Base-by-base conservation (phyloP, 1,284 basidiomycete genomes). In the Phenoliferia sp. region DNA sequence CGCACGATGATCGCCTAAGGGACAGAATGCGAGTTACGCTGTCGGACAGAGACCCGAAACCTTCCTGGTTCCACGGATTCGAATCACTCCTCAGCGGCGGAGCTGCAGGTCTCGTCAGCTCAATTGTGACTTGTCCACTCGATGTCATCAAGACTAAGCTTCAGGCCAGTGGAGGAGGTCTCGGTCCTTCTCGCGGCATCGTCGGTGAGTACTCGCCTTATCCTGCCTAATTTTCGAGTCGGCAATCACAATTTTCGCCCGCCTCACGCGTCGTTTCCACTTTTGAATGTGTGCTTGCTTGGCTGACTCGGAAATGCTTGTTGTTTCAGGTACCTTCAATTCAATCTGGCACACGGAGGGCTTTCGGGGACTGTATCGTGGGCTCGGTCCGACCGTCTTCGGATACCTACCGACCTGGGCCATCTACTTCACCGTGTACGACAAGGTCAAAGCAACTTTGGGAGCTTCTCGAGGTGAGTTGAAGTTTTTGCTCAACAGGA, bases 331-430 rank as follows among this genome's bases (percentile, higher is more conserved):
- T 69, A 94, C 88, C 59, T 81, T 90, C 67, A 85, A 84, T 76
- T 82, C 83, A 50, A 90, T 95, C 74, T 81, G 90, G 75, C 79
- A 80, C 71, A 84, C 89, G 69, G 86, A 90, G 71, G 94, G 94
- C 10, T 75, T 94, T 63, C 85, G 88, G 61, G 94, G 94, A 17
- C 83, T 96, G 69, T 97, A 97, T 81, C 87, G 94, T 54, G 94
- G 94, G 17, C 84, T 97, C 32, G 94, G 94, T 12, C 94, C 94
- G n/a, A 97, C 94, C 17, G 85, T 97, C 67, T 85, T 94, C 6
- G 94, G 94, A 9, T 96, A 97, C 80, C 85, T 97, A 50, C 94
- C 94, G 31, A 97, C 94, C 12, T 96, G 94, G 94, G 94, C 92
- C 32, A 97, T 97, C 74, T 97, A 96, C 80, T 97, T 97, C 79